Evolutionary conservation across 2,329 filamentous ascomycete species (phyloP).

Genomic region (Penicillium expansum): DNA sequence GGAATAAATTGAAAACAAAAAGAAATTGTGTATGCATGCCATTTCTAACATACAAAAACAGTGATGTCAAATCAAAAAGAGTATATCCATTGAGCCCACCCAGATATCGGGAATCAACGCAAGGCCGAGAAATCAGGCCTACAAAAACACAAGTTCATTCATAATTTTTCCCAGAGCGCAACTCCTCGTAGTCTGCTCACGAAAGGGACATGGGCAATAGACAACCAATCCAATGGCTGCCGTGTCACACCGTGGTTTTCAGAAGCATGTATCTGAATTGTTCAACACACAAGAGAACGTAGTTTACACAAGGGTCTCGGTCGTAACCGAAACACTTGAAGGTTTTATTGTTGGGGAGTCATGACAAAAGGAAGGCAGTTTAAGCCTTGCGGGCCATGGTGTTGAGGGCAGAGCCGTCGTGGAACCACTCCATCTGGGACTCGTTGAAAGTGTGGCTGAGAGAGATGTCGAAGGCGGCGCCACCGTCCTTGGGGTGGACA

Average conservation of each 20-base stretch:
- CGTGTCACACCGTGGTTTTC: not conserved
- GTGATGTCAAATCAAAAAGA: constrained; percentile 28
- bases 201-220: constrained; percentile 24
- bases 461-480: constrained; percentile 70
- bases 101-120: constrained; percentile 32
- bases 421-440: constrained; percentile 98
- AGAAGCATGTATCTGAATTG: constrained; percentile 14
- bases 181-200: constrained; percentile 34
- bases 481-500: constrained; percentile 85
- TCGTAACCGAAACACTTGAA: constrained; percentile 7
- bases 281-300: constrained; percentile 30
- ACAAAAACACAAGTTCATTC: constrained; percentile 33
- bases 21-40: constrained; percentile 39
- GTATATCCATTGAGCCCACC: constrained; percentile 43
- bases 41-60: constrained; percentile 38
- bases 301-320: constrained; percentile 24
- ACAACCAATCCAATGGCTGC: constrained; percentile 3
- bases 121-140: constrained; percentile 24
- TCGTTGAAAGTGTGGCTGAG: constrained; percentile 98
- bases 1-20: constrained; percentile 19
- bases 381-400: constrained; percentile 80
- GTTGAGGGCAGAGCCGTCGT: constrained; percentile 95
- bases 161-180: constrained; percentile 35
- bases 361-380: constrained; percentile 14
- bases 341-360: constrained; percentile 8